phyloP scores from a whole-genome alignment of 2,329 filamentous ascomycete genomes.

The Diaporthe batatas region DNA sequence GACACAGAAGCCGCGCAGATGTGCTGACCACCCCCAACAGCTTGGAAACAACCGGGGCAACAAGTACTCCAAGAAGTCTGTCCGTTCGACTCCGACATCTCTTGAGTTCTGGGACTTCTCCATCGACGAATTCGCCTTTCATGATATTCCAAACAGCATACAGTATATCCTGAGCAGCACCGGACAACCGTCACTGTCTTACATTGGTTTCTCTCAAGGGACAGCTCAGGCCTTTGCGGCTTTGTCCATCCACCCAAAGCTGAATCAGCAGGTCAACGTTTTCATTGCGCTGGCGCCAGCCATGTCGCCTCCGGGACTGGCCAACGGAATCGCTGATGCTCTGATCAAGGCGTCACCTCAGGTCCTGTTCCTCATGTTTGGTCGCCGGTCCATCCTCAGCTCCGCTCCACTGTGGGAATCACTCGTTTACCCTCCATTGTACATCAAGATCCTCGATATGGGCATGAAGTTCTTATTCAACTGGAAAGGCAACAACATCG shows the following conservation, averaged over 20 bases:
- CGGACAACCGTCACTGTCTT: slow-evolving; percentile 85
- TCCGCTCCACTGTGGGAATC: slow-evolving; percentile 98
- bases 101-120: slow-evolving; percentile 95
- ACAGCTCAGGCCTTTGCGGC: slow-evolving; percentile 97
- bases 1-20: slow-evolving; percentile 43
- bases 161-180: slow-evolving; percentile 90
- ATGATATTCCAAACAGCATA: slow-evolving; percentile 97
- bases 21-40: slow-evolving; percentile 57
- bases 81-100: slow-evolving; percentile 80
- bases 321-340: slow-evolving; percentile 91
- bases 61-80: slow-evolving; percentile 98
- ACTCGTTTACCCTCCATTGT: slow-evolving; percentile 93
- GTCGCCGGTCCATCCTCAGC: slow-evolving; percentile 88
- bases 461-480: slow-evolving; percentile 87
- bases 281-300: slow-evolving; percentile 96
- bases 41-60: slow-evolving; percentile 98
- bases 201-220: slow-evolving; percentile 97
- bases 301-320: slow-evolving; percentile 93
- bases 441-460: slow-evolving; percentile 87
- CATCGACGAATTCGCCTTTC: slow-evolving; percentile 97
- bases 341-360: slow-evolving; percentile 94
- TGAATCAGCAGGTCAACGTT: slow-evolving; percentile 94
- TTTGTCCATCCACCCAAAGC: slow-evolving; percentile 88
- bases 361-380: slow-evolving; percentile 92
- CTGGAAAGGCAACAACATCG: slow-evolving; percentile 90